phyloP scores from a whole-genome alignment of 2,329 filamentous ascomycete species.

The Aspergillus sergii region DNA sequence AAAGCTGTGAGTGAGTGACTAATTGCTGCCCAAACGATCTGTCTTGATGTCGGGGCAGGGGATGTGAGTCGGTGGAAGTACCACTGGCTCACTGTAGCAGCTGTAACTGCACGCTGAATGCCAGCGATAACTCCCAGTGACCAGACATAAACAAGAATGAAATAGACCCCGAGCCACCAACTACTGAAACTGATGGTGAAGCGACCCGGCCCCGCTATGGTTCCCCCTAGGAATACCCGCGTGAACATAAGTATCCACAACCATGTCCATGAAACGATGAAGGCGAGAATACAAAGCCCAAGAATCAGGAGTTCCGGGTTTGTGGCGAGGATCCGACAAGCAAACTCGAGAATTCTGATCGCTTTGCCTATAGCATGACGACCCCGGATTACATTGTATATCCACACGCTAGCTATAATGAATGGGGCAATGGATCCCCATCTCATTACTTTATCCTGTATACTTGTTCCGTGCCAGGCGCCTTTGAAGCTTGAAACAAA shows the following conservation, averaged over 20 bases:
- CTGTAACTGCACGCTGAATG: slow-evolving; percentile 86
- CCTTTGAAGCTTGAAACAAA: slow-evolving; percentile 88
- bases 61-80: slow-evolving; percentile 92
- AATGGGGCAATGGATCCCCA: slow-evolving; percentile 80
- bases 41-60: slow-evolving; percentile 73
- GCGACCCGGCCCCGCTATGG: slow-evolving; percentile 63
- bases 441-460: slow-evolving; percentile 90
- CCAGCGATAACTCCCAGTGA: slow-evolving; percentile 84
- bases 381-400: slow-evolving; percentile 79
- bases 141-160: slow-evolving; percentile 95
- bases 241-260: slow-evolving; percentile 97
- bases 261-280: slow-evolving; percentile 91
- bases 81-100: slow-evolving; percentile 96
- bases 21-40: slow-evolving; percentile 82
- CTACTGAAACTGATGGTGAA: slow-evolving; percentile 86
- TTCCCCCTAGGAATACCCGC: slow-evolving; percentile 89
- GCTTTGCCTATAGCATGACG: slow-evolving; percentile 80
- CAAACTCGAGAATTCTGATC: slow-evolving; percentile 88
- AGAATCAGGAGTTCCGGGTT: slow-evolving; percentile 81
- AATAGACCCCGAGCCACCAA: slow-evolving; percentile 94
- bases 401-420: slow-evolving; percentile 73
- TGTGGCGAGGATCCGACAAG: slow-evolving; percentile 80
- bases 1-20: slow-evolving; percentile 81
- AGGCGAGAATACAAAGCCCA: slow-evolving; percentile 74
- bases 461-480: slow-evolving; percentile 67